These are phyloP conservation scores for Cryptosporidium muris DNA, from an alignment of 169 alveolate genomes.

Conservation along the genomic window DNA sequence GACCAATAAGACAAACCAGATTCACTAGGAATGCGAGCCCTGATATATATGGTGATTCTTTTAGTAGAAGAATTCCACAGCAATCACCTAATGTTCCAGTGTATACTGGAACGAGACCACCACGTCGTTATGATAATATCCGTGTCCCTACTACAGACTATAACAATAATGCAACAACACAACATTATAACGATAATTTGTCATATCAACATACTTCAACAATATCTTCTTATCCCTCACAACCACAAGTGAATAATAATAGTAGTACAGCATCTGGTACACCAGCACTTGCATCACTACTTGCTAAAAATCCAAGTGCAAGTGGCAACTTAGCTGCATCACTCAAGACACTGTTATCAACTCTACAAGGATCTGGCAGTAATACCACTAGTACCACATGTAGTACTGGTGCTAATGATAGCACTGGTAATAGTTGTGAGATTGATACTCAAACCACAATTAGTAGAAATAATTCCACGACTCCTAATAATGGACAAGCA, in stretches of 20 bases:
- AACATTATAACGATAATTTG: not conserved
- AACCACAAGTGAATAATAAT: not conserved
- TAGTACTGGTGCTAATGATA: not conserved
- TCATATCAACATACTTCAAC: not conserved
- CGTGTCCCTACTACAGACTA: too few relatives aligned
- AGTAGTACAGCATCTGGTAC: not conserved
- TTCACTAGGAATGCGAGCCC: not conserved
- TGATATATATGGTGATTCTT: not conserved
- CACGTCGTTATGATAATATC: too few relatives aligned
- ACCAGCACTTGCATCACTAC: not conserved
- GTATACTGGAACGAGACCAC: not conserved
- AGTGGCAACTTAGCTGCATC: slow-evolving; percentile 52
- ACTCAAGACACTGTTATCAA: slow-evolving; percentile 36
- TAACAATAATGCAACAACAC: not conserved
- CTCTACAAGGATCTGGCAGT: slow-evolving; percentile 8
- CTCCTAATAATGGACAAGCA: too few relatives aligned
- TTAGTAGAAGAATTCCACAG: not conserved
- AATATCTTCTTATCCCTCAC: too few relatives aligned
- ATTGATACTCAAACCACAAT: too few relatives aligned
- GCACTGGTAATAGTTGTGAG: not conserved
- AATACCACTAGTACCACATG: not conserved
- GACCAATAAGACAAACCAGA: not conserved
- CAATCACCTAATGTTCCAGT: not conserved
- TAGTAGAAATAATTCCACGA: too few relatives aligned
- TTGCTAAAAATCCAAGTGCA: not conserved